Evolutionary conservation across 2,329 filamentous ascomycete species (phyloP).

Genomic region (Sarocladiaceae sp.): DNA sequence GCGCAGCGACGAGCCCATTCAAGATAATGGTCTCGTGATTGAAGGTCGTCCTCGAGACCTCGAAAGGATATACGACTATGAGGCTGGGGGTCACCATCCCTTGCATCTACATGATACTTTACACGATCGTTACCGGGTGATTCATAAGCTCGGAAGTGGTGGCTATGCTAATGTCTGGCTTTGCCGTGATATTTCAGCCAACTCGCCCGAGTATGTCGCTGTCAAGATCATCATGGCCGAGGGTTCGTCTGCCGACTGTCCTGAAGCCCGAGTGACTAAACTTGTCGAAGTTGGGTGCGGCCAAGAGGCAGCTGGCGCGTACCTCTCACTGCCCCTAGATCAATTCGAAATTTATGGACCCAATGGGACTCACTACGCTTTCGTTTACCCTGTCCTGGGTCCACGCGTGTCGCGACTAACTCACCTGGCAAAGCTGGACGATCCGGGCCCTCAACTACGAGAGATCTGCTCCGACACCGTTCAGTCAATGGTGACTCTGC

Average conservation of each 20-base stretch:
- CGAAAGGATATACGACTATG: conserved; percentile 24
- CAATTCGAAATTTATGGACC: conserved; percentile 19
- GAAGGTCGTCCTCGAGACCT: conserved; percentile 4
- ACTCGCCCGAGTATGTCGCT: conserved; percentile 20
- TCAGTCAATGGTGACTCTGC: conserved; percentile 19
- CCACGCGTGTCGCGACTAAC: conserved; percentile 17
- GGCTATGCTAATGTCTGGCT: conserved; percentile 42
- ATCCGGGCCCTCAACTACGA: conserved; percentile 13
- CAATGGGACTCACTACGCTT: conserved; percentile 21
- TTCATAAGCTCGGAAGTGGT: conserved; percentile 40
- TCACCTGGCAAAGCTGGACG: conserved; percentile 11
- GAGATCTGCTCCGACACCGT: conserved; percentile 17
- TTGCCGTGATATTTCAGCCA: conserved; percentile 23
- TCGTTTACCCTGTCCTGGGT: conserved; percentile 24
- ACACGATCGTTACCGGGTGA: conserved; percentile 30
- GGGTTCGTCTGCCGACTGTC: conserved; percentile 15
- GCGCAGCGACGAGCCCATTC: no score
- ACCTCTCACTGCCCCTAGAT: conserved; percentile 16
- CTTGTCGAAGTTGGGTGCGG: conserved; percentile 3
- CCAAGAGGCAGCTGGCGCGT: conserved; percentile 13
- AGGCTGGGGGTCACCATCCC: conserved; percentile 37
- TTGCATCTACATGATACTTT: conserved; percentile 34
- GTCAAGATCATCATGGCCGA: conserved; percentile 27
- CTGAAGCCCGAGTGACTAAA: conserved; percentile 15
- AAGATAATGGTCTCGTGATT: conserved; percentile 4